These are phyloP conservation scores for Davidsoniella neocaledoniae DNA, from an alignment of 2,329 filamentous ascomycete species.

Conservation along the genomic window DNA sequence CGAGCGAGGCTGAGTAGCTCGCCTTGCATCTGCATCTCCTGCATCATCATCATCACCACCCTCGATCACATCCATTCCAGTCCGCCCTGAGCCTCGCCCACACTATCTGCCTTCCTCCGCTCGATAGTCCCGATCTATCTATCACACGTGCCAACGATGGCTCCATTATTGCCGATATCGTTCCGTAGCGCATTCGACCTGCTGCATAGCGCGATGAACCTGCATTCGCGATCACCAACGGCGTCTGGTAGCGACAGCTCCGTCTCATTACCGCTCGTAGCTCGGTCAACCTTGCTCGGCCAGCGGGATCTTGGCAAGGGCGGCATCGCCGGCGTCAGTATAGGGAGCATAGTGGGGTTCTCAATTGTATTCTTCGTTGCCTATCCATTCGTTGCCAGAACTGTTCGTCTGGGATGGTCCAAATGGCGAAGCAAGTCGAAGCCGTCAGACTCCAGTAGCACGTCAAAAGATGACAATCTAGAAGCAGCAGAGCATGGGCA, in stretches of 20 bases:
- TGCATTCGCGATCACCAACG: constrained; percentile 3
- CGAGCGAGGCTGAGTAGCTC: constrained; percentile 6
- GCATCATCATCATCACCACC: neutral
- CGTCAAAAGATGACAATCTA: neutral
- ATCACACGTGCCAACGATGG: neutral
- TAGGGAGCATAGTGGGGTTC: constrained; percentile 27
- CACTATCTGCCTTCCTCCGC: neutral
- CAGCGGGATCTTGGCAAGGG: constrained; percentile 21
- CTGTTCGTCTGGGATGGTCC: constrained; percentile 9
- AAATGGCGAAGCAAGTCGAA: constrained; percentile 1
- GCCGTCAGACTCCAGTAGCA: neutral
- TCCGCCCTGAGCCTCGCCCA: too few relatives aligned
- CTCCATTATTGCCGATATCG: constrained; percentile 1
- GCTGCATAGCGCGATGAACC: constrained; percentile 4
- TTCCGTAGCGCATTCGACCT: neutral
- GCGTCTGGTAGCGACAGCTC: neutral
- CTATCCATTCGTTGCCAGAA: constrained; percentile 13
- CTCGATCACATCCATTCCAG: neutral
- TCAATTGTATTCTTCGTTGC: constrained; percentile 12
- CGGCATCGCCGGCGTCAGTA: constrained; percentile 41
- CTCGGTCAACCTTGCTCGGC: too few relatives aligned
- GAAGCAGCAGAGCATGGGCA: neutral
- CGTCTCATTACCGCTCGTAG: too few relatives aligned
- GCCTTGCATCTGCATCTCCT: constrained; percentile 6
- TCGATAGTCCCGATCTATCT: neutral